A percentile compares a stretch with the other conserved stretches of the same genome.
These are phyloP conservation scores for Jamesozyma rosinii DNA, from an alignment of 805 yeast species.

Conservation along the genomic window DNA sequence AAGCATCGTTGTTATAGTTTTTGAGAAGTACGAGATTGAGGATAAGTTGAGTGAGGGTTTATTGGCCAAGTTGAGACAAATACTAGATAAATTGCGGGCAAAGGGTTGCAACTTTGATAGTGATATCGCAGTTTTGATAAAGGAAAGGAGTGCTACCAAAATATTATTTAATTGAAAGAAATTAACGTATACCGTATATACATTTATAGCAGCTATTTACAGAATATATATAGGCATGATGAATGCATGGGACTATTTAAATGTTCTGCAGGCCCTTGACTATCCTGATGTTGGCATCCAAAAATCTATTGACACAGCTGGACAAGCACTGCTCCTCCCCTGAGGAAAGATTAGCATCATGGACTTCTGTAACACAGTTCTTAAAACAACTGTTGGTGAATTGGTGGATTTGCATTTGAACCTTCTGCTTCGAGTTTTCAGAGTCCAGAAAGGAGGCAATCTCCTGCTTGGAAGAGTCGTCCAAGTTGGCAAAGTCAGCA, in stretches of 20 bases:
- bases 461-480: slow-evolving; percentile 64
- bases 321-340: slow-evolving; percentile 64
- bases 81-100: not conserved
- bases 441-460: slow-evolving; percentile 66
- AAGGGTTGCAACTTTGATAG: slow-evolving; percentile 1
- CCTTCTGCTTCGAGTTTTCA: slow-evolving; percentile 79
- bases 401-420: slow-evolving; percentile 75
- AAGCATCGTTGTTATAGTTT: slow-evolving; percentile 14
- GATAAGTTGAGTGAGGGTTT: slow-evolving; percentile 11
- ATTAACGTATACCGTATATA: not conserved
- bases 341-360: slow-evolving; percentile 40
- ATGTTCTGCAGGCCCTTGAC: slow-evolving; percentile 43
- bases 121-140: not conserved
- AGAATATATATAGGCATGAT: not conserved
- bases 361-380: slow-evolving; percentile 54
- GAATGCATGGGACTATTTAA: slow-evolving; percentile 6
- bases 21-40: slow-evolving; percentile 21
- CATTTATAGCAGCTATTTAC: not conserved
- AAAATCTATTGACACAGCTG: slow-evolving; percentile 76
- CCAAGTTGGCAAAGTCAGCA: slow-evolving; percentile 39
- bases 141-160: not conserved
- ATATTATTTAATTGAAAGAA: not conserved
- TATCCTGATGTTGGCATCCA: slow-evolving; percentile 79
- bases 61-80: not conserved
- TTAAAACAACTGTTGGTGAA: slow-evolving; percentile 89